Evolutionary conservation across 768 basidiomycete species (phyloP).

Genomic region (Leccinum boreale): DNA sequence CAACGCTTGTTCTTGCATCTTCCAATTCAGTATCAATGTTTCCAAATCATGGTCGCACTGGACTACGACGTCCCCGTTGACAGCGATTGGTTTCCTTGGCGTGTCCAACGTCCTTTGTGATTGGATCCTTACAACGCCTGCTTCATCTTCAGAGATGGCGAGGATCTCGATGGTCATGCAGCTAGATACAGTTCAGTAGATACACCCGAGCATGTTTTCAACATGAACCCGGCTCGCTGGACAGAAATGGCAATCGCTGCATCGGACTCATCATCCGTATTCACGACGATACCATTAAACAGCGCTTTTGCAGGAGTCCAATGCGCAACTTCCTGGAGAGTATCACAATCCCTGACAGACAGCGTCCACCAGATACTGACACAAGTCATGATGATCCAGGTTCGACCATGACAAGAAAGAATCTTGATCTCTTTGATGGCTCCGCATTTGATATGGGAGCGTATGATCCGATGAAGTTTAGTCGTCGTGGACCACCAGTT

Average conservation of each 20-base stretch:
- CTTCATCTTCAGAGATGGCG: too few relatives aligned
- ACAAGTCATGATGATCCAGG: conserved; percentile 51
- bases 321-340: conserved; percentile 35
- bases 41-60: too few relatives aligned
- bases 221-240: conserved; percentile 45
- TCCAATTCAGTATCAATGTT: too few relatives aligned
- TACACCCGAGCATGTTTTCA: too few relatives aligned
- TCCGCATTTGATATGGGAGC: conserved; percentile 33
- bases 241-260: conserved; percentile 52
- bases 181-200: too few relatives aligned
- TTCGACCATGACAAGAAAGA: conserved; percentile 41
- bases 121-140: too few relatives aligned
- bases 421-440: conserved; percentile 53
- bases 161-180: too few relatives aligned
- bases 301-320: conserved; percentile 56
- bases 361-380: conserved; percentile 61
- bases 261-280: conserved; percentile 41
- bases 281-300: conserved; percentile 51
- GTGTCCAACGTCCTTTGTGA: too few relatives aligned
- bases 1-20: too few relatives aligned
- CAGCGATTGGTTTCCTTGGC: too few relatives aligned
- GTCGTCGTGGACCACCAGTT: conserved; percentile 14
- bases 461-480: conserved; percentile 17
- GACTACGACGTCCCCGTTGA: too few relatives aligned
- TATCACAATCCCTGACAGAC: conserved; percentile 45